Evolutionary conservation across 75 land plant genomes (phyloP).

Genomic region (Cupressus sempervirens): DNA sequence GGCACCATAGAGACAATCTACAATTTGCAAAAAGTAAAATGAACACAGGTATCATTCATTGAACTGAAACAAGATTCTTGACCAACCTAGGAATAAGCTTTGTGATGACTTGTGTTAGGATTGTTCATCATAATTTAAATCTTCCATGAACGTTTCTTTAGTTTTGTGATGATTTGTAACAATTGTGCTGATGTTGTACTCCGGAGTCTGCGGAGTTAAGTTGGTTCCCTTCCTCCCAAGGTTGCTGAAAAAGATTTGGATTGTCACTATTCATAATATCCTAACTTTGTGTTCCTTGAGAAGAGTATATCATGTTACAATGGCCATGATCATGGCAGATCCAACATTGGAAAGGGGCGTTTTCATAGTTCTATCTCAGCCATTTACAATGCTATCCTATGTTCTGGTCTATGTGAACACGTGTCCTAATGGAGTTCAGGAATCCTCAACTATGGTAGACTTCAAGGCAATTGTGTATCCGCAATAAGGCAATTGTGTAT

Average conservation of each 20-base stretch:
- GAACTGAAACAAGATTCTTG: too few relatives aligned
- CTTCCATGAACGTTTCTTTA: background rate
- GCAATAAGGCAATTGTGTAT: background rate
- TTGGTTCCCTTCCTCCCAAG: background rate
- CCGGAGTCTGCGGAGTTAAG: background rate
- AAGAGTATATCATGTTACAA: background rate
- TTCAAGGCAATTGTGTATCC: background rate
- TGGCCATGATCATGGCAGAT: background rate
- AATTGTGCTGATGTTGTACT: background rate
- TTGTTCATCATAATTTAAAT: too few relatives aligned
- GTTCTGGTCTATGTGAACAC: background rate
- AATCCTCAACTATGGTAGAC: background rate
- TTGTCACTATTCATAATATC: background rate
- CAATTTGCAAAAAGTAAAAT: too few relatives aligned
- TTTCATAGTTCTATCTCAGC: background rate
- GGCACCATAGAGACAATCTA: too few relatives aligned
- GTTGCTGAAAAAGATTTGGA: background rate
- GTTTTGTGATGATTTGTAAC: background rate
- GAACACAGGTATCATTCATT: too few relatives aligned
- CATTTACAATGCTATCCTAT: background rate
- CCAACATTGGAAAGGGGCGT: background rate
- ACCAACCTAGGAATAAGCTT: too few relatives aligned
- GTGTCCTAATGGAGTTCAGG: background rate
- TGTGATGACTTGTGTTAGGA: too few relatives aligned
- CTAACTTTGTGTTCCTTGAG: background rate